These are phyloP conservation scores for Mortierella sp. DNA, from an alignment of 371 early-diverging fungal genomes.

Conservation along the genomic window DNA sequence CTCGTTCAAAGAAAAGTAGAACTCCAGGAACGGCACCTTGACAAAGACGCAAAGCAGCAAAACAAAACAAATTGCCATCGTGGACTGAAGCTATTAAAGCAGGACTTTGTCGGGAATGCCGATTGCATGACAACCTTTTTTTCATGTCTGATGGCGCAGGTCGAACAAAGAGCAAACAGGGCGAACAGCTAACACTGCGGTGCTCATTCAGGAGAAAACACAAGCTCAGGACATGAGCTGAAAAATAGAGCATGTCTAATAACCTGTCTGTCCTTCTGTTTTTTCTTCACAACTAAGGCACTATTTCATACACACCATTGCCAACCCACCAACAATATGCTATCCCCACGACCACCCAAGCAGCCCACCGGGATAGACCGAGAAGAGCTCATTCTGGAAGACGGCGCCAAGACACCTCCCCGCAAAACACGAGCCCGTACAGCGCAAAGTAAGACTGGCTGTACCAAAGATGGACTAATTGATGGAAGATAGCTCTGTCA, in stretches of 20 bases:
- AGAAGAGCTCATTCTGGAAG: constrained; percentile 14
- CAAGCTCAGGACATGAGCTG: not conserved
- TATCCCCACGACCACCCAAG: constrained; percentile 6
- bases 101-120: not conserved
- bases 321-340: not conserved
- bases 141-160: not conserved
- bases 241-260: not conserved
- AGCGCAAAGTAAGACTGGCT: constrained; percentile 23
- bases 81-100: not conserved
- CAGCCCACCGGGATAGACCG: not conserved
- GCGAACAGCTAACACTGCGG: not conserved
- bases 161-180: not conserved
- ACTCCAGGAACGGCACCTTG: not conserved
- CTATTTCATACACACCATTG: not conserved
- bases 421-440: constrained; percentile 25
- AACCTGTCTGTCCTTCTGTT: not conserved
- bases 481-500: not conserved
- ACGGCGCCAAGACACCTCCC: constrained; percentile 41
- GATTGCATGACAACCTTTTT: not conserved
- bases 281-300: not conserved
- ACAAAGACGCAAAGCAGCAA: not conserved
- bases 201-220: not conserved
- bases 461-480: not conserved
- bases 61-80: not conserved
- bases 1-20: not conserved